Conservation (phyloP, 495 filamentous ascomycete species). For the Penicillium subrubescens region DNA sequence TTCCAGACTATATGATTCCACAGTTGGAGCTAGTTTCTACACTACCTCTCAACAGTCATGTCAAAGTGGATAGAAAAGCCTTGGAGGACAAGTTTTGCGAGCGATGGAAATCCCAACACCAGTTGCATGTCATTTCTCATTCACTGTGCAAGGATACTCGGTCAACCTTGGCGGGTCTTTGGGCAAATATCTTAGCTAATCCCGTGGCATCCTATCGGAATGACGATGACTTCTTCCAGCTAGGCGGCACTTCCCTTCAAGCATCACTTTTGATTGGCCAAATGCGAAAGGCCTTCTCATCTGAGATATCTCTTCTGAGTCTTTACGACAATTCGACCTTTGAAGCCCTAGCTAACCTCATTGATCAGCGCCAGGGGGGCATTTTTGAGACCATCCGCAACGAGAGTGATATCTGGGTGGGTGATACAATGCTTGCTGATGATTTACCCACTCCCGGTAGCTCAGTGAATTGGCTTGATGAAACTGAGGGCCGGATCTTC, state of each 20-base stretch:
- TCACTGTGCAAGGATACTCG: neutral
- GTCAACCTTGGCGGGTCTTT: neutral
- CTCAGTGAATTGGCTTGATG: slow-evolving; percentile 13
- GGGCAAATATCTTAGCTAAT: slow-evolving; percentile 8
- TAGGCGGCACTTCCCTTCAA: slow-evolving; percentile 18
- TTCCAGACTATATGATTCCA: slow-evolving; percentile 20
- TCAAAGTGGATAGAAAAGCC: slow-evolving; percentile 23
- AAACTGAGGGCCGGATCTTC: slow-evolving; percentile 51
- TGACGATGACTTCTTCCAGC: slow-evolving; percentile 16
- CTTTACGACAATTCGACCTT: slow-evolving; percentile 13
- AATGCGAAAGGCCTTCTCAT: slow-evolving; percentile 3
- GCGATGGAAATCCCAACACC: too few relatives aligned
- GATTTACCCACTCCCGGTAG: neutral
- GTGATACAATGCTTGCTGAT: slow-evolving; percentile 13
- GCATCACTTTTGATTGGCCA: slow-evolving; percentile 11
- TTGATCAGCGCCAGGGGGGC: neutral
- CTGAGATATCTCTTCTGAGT: slow-evolving; percentile 4
- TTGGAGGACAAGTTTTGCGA: neutral
- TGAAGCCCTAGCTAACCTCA: neutral
- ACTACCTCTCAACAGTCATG: slow-evolving; percentile 20
- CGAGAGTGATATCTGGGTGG: slow-evolving; percentile 7
- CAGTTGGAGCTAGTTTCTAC: slow-evolving; percentile 15
- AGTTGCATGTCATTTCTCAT: too few relatives aligned
- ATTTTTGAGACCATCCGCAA: slow-evolving; percentile 1
- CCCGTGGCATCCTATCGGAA: neutral